Evolutionary conservation across 2,329 filamentous ascomycete genomes (phyloP).

Genomic region (Magnaporthiopsis rhizophila): DNA sequence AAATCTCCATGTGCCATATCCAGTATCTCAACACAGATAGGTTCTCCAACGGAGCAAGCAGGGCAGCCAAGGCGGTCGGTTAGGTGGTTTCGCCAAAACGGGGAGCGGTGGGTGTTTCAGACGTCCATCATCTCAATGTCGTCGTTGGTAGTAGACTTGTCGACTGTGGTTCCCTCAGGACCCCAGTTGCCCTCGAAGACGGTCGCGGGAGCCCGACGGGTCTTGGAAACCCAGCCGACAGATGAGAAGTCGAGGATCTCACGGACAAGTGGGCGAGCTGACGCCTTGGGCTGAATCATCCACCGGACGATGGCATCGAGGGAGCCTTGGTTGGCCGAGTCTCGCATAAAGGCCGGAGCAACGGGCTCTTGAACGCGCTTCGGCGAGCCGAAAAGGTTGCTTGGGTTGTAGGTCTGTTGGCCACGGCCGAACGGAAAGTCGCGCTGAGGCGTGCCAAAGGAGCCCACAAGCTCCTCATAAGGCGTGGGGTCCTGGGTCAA

Average conservation of each 20-base stretch:
- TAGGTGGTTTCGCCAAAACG: slow-evolving; percentile 13
- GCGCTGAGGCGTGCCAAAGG: background rate
- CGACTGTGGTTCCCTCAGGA: slow-evolving; percentile 44
- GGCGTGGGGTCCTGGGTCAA: slow-evolving; percentile 4
- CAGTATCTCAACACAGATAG: slow-evolving; percentile 23
- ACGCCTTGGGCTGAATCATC: slow-evolving; percentile 77
- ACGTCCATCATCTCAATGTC: slow-evolving; percentile 56
- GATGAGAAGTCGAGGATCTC: slow-evolving; percentile 67
- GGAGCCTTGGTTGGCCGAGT: slow-evolving; percentile 62
- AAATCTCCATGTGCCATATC: slow-evolving; percentile 20
- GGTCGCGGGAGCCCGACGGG: slow-evolving; percentile 80
- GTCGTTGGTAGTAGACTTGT: slow-evolving; percentile 16
- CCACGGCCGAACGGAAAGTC: slow-evolving; percentile 17
- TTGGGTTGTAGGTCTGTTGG: slow-evolving; percentile 22
- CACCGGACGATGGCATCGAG: slow-evolving; percentile 77
- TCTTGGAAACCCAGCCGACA: slow-evolving; percentile 68
- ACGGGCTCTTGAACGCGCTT: slow-evolving; percentile 44
- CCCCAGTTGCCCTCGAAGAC: slow-evolving; percentile 97
- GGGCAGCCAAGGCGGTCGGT: background rate
- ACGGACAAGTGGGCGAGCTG: slow-evolving; percentile 63
- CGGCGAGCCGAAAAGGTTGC: slow-evolving; percentile 36
- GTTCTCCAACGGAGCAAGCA: slow-evolving; percentile 12
- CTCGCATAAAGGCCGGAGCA: slow-evolving; percentile 84
- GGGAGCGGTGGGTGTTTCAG: slow-evolving; percentile 22
- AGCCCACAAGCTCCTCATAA: slow-evolving; percentile 3